Conservation (phyloP, 2,329 filamentous ascomycete genomes). For the Botrytis deweyae region DNA sequence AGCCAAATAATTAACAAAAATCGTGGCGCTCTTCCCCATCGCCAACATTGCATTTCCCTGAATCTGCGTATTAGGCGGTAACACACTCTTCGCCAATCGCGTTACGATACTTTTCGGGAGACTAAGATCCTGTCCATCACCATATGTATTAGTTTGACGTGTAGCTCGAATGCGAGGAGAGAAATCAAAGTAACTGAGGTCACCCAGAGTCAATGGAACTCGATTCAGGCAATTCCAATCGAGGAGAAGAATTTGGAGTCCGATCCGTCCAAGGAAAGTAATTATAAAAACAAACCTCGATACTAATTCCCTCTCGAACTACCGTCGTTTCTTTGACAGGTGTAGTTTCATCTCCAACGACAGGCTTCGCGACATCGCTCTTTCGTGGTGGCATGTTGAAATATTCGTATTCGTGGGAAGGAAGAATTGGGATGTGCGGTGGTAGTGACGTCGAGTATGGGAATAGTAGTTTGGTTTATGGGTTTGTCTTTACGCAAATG, state of each 20-base stretch:
- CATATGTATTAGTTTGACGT: background rate
- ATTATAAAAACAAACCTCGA: slow-evolving; percentile 48
- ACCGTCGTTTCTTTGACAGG: slow-evolving; percentile 33
- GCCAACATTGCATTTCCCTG: slow-evolving; percentile 79
- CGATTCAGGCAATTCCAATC: background rate
- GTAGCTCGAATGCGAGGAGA: background rate
- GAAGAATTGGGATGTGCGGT: slow-evolving; percentile 7
- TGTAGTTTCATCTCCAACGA: slow-evolving; percentile 44
- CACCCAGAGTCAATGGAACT: too few relatives aligned
- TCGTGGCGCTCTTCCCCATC: slow-evolving; percentile 76
- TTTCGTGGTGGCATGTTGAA: slow-evolving; percentile 56
- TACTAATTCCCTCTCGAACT: slow-evolving; percentile 40
- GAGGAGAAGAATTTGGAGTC: background rate
- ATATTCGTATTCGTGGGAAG: background rate
- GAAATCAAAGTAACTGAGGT: background rate
- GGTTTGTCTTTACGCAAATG: background rate
- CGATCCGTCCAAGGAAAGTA: background rate
- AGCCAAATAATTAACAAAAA: slow-evolving; percentile 80
- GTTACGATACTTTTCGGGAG: slow-evolving; percentile 81
- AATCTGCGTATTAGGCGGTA: slow-evolving; percentile 79
- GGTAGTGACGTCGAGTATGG: background rate
- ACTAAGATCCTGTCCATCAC: slow-evolving; percentile 63
- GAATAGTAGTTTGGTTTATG: background rate
- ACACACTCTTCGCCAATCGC: slow-evolving; percentile 73
- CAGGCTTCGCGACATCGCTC: slow-evolving; percentile 51